phyloP scores from a whole-genome alignment of 1,139 yeast genomes.

The Zygosaccharomyces sapae region DNA sequence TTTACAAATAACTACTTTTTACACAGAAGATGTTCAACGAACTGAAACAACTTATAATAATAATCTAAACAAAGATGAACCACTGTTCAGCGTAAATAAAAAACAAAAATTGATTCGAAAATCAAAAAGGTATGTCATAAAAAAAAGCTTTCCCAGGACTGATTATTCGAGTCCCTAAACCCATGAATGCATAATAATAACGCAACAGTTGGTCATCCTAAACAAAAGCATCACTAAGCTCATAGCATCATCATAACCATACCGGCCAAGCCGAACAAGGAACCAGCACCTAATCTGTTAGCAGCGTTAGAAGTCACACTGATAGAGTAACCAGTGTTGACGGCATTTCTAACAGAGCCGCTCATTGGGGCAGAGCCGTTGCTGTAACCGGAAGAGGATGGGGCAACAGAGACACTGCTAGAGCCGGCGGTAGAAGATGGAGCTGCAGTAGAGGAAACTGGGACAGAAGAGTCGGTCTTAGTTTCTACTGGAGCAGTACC shows the following conservation, averaged over 20 bases:
- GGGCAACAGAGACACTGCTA: not conserved
- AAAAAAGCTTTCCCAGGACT: conserved; percentile 1
- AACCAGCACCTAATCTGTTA: conserved; percentile 13
- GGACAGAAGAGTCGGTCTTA: not conserved
- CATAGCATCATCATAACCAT: conserved; percentile 8
- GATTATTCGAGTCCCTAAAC: not conserved
- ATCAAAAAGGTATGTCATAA: conserved; percentile 4
- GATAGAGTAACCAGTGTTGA: conserved; percentile 9
- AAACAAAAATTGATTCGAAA: not conserved
- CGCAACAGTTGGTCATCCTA: not conserved
- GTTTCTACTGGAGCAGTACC: conserved; percentile 31
- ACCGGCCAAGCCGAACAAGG: conserved; percentile 14
- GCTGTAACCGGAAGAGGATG: conserved; percentile 3
- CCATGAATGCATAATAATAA: not conserved
- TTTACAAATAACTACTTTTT: conserved; percentile 5
- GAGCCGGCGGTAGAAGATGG: not conserved
- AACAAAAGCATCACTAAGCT: conserved; percentile 1
- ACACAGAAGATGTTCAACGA: conserved; percentile 6
- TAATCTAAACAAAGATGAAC: conserved; percentile 6
- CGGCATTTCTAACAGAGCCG: conserved; percentile 3
- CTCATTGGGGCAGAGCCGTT: conserved; percentile 9
- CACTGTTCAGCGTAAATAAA: conserved; percentile 4
- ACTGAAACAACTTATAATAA: conserved; percentile 8
- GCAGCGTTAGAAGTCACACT: conserved; percentile 16
- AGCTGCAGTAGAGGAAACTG: not conserved